phyloP scores from a whole-genome alignment of 169 alveolate species.

The Ichthyophthirius multifiliis region DNA sequence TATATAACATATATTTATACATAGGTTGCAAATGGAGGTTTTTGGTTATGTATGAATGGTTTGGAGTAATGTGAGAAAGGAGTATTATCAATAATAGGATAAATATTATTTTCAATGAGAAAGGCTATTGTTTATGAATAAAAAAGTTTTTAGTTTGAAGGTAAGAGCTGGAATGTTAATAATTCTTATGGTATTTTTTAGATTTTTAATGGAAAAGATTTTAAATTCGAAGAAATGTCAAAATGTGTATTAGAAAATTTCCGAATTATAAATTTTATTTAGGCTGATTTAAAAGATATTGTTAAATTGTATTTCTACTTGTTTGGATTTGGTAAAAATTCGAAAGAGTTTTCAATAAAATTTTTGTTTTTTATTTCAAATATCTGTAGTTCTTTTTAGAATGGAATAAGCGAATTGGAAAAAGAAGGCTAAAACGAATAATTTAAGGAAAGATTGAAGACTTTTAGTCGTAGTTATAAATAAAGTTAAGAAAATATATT shows the following conservation, averaged over 20 bases:
- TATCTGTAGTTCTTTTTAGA: too few relatives aligned
- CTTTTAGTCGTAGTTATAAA: too few relatives aligned
- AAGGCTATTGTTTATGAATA: background rate
- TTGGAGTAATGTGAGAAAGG: background rate
- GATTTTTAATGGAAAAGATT: background rate
- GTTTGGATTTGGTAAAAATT: background rate
- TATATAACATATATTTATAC: too few relatives aligned
- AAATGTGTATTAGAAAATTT: background rate
- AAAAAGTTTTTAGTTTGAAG: background rate
- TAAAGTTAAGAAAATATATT: too few relatives aligned
- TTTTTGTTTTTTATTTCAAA: background rate
- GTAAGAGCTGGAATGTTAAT: background rate
- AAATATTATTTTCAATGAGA: background rate
- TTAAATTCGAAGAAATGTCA: background rate
- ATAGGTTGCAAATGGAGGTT: slow-evolving; percentile 1
- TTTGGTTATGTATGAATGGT: background rate
- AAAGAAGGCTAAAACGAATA: too few relatives aligned
- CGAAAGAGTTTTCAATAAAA: background rate
- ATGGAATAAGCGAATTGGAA: too few relatives aligned
- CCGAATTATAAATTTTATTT: background rate
- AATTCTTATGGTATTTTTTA: background rate
- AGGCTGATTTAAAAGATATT: background rate
- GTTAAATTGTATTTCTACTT: background rate
- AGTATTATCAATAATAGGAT: background rate
- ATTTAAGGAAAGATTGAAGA: too few relatives aligned